Evolutionary conservation across 2,329 filamentous ascomycete genomes (phyloP), one percentile per base, ranked within the genome.

Genomic region (Monilinia fructicola): DNA sequence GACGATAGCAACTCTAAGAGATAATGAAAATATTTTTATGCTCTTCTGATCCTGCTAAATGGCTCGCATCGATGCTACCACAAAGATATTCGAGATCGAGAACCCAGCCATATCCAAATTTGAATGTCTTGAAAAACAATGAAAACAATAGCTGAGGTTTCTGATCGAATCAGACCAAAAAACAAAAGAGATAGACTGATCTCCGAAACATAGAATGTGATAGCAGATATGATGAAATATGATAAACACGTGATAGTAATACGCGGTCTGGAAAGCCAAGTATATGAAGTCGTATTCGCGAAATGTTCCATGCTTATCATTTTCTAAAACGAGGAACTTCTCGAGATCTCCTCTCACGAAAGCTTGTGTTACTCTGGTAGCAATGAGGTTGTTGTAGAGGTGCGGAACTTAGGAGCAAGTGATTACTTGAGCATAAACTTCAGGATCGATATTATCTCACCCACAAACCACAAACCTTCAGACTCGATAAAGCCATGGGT

Each of bases 21-120:
- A 40, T 52, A 40, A 61, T 61, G 28, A 48, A 48, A 26, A 50
- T 40, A 38, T 50, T 40, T 31, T 50, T 50, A 40, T 14, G 38
- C 38, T 26, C 14, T 5, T 40, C 31, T 35, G 31, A 35, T 35
- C 31, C 31, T 35, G 31, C 31, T 7, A 35, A 35, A 35, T 5
- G 9, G 35, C 18, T 42, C 14, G 40, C 40, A 42, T 42, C 16
- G 11, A 50, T 48, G 21, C 10, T 11, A 3, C 44, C 10, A n/a
- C 18, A 10, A n/a, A 14, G 18, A 42, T 2, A 42, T 42, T 42
- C 42, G 16, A 44, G 42, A 12, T 44, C 42, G 42, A 44, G 42
- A 46, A 23, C n/a, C 18, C n/a, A 50, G n/a, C 46, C 46, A 23
- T 23, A 12, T 23, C n/a, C 46, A 50, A 50, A 11, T 23, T 50